phyloP scores from a whole-genome alignment of 2,329 filamentous ascomycete genomes.

The Dactylellina parvicollis region DNA sequence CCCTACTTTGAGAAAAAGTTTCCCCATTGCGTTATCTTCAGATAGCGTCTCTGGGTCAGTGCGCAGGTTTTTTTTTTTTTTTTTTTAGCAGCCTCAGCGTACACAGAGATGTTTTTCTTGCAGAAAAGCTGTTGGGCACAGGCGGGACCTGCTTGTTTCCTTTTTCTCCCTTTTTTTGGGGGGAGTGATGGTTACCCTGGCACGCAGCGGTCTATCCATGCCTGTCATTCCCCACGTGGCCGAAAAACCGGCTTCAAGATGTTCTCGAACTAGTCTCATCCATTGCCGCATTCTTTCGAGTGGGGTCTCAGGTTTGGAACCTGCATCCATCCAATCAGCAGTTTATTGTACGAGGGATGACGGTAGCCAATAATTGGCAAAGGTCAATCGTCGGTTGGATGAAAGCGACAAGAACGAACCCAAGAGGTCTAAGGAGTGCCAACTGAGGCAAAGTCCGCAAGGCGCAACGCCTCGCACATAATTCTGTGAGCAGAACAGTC shows the following conservation, averaged over 20 bases:
- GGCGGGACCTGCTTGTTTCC: too few species aligned
- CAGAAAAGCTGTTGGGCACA: not conserved
- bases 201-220: not conserved
- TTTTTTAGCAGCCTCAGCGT: too few species aligned
- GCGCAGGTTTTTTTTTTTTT: not conserved
- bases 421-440: too few species aligned
- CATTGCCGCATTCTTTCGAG: not conserved
- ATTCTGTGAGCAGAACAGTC: too few species aligned
- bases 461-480: too few species aligned
- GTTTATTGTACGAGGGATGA: not conserved
- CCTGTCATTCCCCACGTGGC: constrained; percentile 19
- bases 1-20: not conserved
- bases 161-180: not conserved
- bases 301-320: too few species aligned
- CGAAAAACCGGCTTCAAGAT: not conserved
- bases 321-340: not conserved
- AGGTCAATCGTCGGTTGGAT: too few species aligned
- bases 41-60: not conserved
- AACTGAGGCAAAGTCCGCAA: too few species aligned
- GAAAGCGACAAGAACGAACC: too few species aligned
- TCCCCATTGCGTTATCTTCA: too few species aligned
- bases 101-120: too few species aligned
- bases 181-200: not conserved
- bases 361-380: constrained; percentile 3
- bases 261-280: not conserved